Percentiles rank a stretch among this genome's conserved stretches.
These are phyloP conservation scores for Aspergillus ruber DNA, from an alignment of 2,329 filamentous ascomycete genomes.

Conservation along the genomic window DNA sequence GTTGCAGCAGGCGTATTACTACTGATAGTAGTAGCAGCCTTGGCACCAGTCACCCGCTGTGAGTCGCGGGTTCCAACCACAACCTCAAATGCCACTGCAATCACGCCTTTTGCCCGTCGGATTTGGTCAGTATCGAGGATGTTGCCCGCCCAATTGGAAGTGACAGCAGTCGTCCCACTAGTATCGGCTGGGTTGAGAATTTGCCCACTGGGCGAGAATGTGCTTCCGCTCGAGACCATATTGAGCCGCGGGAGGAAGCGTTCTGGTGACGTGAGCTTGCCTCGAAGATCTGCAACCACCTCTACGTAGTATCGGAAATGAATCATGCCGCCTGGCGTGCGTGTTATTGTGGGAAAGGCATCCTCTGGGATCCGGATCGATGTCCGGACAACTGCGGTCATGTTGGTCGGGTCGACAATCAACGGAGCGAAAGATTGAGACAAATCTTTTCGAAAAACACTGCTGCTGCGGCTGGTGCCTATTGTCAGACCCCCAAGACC, in stretches of 20 bases:
- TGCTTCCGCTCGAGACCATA: conserved; percentile 42
- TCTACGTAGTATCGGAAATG: conserved; percentile 92
- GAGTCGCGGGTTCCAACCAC: conserved; percentile 82
- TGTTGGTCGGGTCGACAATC: conserved; percentile 73
- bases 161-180: conserved; percentile 26
- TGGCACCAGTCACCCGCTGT: conserved; percentile 44
- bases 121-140: conserved; percentile 85
- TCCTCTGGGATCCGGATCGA: conserved; percentile 83
- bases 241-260: conserved; percentile 53
- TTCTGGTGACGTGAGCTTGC: conserved; percentile 72
- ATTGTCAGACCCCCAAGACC: conserved; percentile 81
- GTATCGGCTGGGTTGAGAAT: conserved; percentile 26
- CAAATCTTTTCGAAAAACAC: conserved; percentile 92
- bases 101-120: conserved; percentile 83
- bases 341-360: conserved; percentile 82
- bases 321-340: conserved; percentile 88
- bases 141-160: conserved; percentile 46
- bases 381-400: conserved; percentile 73
- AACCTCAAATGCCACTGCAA: conserved; percentile 78
- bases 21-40: conserved; percentile 22
- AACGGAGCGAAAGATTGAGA: conserved; percentile 82
- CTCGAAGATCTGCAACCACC: conserved; percentile 85
- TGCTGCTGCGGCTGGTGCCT: conserved; percentile 77
- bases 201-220: conserved; percentile 37
- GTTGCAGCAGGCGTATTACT: conserved; percentile 2